Evolutionary conservation across 306 rosid species (phyloP), one percentile per base, ranked within the genome.

Genomic region (Trifolium pratense): DNA sequence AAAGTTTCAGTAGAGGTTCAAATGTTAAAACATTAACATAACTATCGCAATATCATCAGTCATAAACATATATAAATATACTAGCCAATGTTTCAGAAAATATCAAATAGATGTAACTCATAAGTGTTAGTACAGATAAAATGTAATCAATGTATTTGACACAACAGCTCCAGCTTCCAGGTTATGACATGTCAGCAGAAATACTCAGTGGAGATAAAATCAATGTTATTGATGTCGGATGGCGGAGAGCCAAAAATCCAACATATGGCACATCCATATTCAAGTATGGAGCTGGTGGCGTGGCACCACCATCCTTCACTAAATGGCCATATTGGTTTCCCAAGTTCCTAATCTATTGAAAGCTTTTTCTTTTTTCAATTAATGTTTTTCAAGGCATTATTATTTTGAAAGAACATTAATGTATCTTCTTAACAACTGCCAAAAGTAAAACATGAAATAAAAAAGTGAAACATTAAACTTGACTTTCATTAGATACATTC

Each of bases 31-130:
- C 36, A 52, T 13, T 42, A 34, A 17, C 49, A 46, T 67, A 51
- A 20, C 16, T 39, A 56, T 21, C 3, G 21, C 20, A 21, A 1
- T 26, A 58, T 42, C 12, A 40, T 1, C 18, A 11, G 18, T 43
- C 32, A 26, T 59, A 29, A 10, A 46, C 68, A 59, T 29, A 25
- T 40, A 59, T 55, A 73, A 73, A 53, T 73, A 73, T 43, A 29
- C 48, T 43, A 43, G 48, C 36, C 15, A 11, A 26, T 20, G 25
- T 23, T 36, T 37, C 49, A 36, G 2, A 37, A 37, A 53, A 36
- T 37, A 13, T 13, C 25, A 36, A 39, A 64, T 5, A 25, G 23
- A 32, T 61, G 14, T 18, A 29, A 12, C 62, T 57, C 26, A 25
- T 12, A 57, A 66, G 17, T 3, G 6, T 11, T 42, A 2, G 9